Percentiles rank a stretch among this genome's conserved stretches.
These are phyloP conservation scores for Colletotrichum eremochloae DNA, from an alignment of 2,329 filamentous ascomycete species.

Conservation along the genomic window DNA sequence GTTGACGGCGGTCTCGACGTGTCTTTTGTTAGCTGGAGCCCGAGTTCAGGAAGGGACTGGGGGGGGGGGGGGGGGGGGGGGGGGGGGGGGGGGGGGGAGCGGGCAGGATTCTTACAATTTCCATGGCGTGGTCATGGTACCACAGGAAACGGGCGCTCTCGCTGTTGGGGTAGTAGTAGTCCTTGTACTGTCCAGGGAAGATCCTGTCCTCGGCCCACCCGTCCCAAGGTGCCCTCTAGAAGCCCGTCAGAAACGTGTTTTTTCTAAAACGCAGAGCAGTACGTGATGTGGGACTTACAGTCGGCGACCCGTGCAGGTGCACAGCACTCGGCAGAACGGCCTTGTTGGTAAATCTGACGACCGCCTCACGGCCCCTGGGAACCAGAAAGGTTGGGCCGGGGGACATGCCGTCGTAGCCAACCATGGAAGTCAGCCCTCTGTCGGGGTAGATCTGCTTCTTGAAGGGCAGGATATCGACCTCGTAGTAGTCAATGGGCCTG, in stretches of 20 bases:
- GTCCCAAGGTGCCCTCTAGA: constrained; percentile 53
- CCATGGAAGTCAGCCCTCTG: constrained; percentile 48
- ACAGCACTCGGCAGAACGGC: constrained; percentile 59
- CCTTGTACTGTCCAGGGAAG: constrained; percentile 66
- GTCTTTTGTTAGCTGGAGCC: constrained; percentile 21
- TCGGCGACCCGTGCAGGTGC: constrained; percentile 68
- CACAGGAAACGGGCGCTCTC: constrained; percentile 67
- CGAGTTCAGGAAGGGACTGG: not conserved
- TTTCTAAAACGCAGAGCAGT: constrained; percentile 3
- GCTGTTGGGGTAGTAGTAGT: constrained; percentile 72
- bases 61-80: too few relatives aligned
- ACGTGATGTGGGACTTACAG: constrained; percentile 35
- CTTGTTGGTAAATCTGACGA: constrained; percentile 68
- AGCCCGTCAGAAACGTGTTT: constrained; percentile 12
- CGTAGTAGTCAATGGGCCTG: constrained; percentile 49
- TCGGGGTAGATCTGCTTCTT: constrained; percentile 54
- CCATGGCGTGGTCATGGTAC: constrained; percentile 66
- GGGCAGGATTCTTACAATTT: constrained; percentile 45
- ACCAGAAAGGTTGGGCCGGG: constrained; percentile 68
- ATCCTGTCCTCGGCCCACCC: constrained; percentile 69
- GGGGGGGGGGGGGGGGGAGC: too few relatives aligned
- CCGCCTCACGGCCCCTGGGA: constrained; percentile 61
- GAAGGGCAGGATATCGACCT: constrained; percentile 52
- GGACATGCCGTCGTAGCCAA: constrained; percentile 67
- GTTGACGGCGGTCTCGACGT: constrained; percentile 61